Conservation (phyloP, 2,329 filamentous ascomycete species). For the Botrytis byssoidea region DNA sequence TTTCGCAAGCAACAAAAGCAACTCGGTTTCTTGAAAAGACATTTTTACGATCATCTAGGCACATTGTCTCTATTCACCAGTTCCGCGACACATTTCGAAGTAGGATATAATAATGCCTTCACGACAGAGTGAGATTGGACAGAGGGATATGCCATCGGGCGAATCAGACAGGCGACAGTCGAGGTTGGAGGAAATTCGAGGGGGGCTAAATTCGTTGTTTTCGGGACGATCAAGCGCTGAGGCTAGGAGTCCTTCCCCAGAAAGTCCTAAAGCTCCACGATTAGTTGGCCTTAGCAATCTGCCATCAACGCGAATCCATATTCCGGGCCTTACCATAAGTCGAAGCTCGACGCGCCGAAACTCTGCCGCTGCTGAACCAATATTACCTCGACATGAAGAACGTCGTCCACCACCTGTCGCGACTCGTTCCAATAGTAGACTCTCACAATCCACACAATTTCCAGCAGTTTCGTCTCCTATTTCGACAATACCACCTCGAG, state of each 20-base stretch:
- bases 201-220: slow-evolving; percentile 33
- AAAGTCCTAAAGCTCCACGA: slow-evolving; percentile 50
- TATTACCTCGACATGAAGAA: slow-evolving; percentile 7
- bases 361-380: slow-evolving; percentile 17
- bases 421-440: slow-evolving; percentile 25
- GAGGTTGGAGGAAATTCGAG: slow-evolving; percentile 31
- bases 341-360: slow-evolving; percentile 41
- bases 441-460: slow-evolving; percentile 22
- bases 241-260: slow-evolving; percentile 25
- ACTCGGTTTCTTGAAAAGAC: slow-evolving; percentile 8
- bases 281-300: slow-evolving; percentile 42
- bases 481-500: slow-evolving; percentile 25
- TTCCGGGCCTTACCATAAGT: slow-evolving; percentile 42
- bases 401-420: slow-evolving; percentile 18
- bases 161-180: slow-evolving; percentile 25
- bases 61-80: slow-evolving; percentile 16
- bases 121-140: slow-evolving; percentile 21
- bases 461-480: slow-evolving; percentile 22
- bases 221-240: slow-evolving; percentile 34
- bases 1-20: slow-evolving; percentile 27
- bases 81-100: slow-evolving; percentile 23
- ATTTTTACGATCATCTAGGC: slow-evolving; percentile 21
- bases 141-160: slow-evolving; percentile 25
- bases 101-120: slow-evolving; percentile 29
- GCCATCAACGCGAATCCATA: slow-evolving; percentile 44